phyloP scores from a whole-genome alignment of 805 yeast species.

The Candida wancherniae region DNA sequence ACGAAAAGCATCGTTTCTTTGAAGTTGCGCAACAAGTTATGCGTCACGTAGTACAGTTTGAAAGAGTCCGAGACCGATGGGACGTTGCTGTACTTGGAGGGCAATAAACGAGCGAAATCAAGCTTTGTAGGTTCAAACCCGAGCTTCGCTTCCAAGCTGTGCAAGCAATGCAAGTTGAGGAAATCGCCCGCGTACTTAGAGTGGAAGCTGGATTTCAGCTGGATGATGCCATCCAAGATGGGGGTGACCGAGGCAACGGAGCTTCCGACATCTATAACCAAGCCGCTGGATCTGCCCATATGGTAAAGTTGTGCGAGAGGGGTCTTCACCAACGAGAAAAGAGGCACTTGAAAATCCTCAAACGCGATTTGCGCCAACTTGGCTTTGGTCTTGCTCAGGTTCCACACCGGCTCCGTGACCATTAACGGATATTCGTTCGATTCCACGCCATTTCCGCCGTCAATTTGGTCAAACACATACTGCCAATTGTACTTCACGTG shows the following conservation, averaged over 20 bases:
- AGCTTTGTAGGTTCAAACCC: constrained; percentile 17
- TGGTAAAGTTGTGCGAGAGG: constrained; percentile 77
- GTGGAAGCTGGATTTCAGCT: constrained; percentile 59
- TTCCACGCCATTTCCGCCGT: constrained; percentile 37
- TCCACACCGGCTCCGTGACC: constrained; percentile 67
- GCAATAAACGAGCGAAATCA: constrained; percentile 15
- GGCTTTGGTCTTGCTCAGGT: constrained; percentile 50
- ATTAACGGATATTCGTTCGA: constrained; percentile 63
- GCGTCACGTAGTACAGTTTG: constrained; percentile 33
- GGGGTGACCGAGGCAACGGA: constrained; percentile 70
- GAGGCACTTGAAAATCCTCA: constrained; percentile 69
- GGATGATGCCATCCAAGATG: constrained; percentile 66
- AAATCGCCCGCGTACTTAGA: constrained; percentile 84
- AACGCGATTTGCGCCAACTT: constrained; percentile 69
- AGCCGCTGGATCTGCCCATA: constrained; percentile 70
- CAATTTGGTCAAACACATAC: constrained; percentile 51
- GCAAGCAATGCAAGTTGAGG: constrained; percentile 57
- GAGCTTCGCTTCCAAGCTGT: constrained; percentile 34
- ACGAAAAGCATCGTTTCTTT: constrained; percentile 28
- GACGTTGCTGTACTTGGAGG: constrained; percentile 5
- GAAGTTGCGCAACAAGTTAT: constrained; percentile 32
- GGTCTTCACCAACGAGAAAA: constrained; percentile 67
- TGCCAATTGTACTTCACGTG: constrained; percentile 64
- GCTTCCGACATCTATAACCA: constrained; percentile 78
- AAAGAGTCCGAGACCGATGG: constrained; percentile 22